Percentiles rank a stretch among this genome's conserved stretches.
Conservation (phyloP, 805 yeast species). For the Ogataea henricii region DNA sequence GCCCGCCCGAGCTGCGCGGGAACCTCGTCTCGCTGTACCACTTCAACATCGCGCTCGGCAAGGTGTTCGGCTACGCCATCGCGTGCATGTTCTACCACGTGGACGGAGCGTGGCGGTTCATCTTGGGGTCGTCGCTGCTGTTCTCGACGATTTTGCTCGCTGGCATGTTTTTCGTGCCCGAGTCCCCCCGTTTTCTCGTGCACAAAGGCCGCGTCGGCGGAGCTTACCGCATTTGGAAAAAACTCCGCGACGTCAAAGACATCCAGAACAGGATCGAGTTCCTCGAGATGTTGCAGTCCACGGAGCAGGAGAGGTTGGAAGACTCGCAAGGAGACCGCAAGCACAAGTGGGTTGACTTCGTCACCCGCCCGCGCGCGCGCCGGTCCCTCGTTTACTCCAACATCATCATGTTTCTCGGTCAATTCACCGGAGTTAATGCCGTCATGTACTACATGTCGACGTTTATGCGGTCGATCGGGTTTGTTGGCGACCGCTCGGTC, state of each 20-base stretch:
- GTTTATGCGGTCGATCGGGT: conserved; percentile 57
- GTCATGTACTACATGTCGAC: conserved; percentile 66
- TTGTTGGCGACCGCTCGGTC: conserved; percentile 50
- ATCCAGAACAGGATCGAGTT: conserved; percentile 52
- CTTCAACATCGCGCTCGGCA: conserved; percentile 66
- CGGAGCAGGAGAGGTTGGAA: conserved; percentile 43
- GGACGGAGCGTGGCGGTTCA: conserved; percentile 62
- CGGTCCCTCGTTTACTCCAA: conserved; percentile 60
- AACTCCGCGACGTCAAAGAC: conserved; percentile 50
- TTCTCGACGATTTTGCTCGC: conserved; percentile 53
- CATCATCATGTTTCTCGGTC: conserved; percentile 61
- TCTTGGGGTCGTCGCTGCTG: conserved; percentile 63
- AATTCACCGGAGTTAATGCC: conserved; percentile 69
- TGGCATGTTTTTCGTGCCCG: conserved; percentile 59
- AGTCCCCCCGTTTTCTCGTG: conserved; percentile 58
- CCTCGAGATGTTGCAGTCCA: conserved; percentile 56
- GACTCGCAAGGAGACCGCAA: conserved; percentile 35
- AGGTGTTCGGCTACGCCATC: conserved; percentile 62
- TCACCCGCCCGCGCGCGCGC: conserved; percentile 58
- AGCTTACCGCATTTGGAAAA: conserved; percentile 57
- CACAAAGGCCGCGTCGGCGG: conserved; percentile 53
- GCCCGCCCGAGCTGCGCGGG: conserved; percentile 59
- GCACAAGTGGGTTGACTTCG: conserved; percentile 51
- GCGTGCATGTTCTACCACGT: conserved; percentile 63
- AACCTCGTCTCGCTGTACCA: conserved; percentile 63